phyloP scores from a whole-genome alignment of 2,329 filamentous ascomycete genomes.

The Berkeleyomyces basicola region DNA sequence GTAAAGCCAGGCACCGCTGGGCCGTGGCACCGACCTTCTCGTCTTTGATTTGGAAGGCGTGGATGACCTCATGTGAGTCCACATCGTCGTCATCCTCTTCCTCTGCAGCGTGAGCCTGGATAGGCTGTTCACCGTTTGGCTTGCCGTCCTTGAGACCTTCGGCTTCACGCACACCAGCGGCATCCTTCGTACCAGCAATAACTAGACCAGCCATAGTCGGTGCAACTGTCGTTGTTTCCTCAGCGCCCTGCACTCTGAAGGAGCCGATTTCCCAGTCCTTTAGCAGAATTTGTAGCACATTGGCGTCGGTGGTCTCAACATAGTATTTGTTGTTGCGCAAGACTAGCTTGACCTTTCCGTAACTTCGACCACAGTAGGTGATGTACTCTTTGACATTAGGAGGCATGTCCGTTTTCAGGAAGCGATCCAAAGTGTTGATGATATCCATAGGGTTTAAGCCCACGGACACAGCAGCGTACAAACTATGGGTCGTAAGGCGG shows the following conservation, averaged over 20 bases:
- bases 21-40: constrained; percentile 72
- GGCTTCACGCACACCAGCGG: constrained; percentile 71
- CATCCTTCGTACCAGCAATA: constrained; percentile 88
- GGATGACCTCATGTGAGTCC: constrained; percentile 72
- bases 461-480: constrained; percentile 90
- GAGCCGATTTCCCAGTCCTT: constrained; percentile 69
- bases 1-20: constrained; percentile 74
- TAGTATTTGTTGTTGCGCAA: constrained; percentile 90
- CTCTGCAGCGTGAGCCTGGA: background rate
- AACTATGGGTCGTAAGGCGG: constrained; percentile 72
- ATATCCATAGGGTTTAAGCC: constrained; percentile 84
- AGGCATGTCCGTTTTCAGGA: constrained; percentile 78
- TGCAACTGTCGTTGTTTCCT: constrained; percentile 60
- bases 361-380: constrained; percentile 64
- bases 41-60: constrained; percentile 81
- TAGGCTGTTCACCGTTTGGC: background rate
- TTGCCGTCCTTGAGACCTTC: constrained; percentile 17
- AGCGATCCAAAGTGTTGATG: constrained; percentile 69
- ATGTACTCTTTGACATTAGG: constrained; percentile 69
- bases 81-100: constrained; percentile 76
- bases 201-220: constrained; percentile 76
- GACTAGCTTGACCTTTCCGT: constrained; percentile 90
- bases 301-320: constrained; percentile 77
- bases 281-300: constrained; percentile 72
- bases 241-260: constrained; percentile 54